Base-by-base conservation (phyloP, 345 rosid species). In the Sisymbrium altissimum region DNA sequence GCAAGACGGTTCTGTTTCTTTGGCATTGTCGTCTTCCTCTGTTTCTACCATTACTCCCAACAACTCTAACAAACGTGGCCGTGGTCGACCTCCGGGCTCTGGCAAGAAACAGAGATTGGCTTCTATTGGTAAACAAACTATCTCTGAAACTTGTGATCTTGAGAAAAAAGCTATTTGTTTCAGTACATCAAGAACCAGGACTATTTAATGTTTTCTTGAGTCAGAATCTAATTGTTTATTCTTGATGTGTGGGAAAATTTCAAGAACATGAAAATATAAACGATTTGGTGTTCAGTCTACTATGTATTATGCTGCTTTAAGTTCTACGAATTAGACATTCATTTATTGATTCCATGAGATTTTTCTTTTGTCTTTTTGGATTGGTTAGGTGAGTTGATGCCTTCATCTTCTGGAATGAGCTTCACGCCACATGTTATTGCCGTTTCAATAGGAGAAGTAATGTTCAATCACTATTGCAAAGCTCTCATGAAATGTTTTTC, bases 1-100 rank as follows among this genome's bases (percentile, higher is more conserved):
- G 43, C 83, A 87, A 17, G 94, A 89, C 56, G 90, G 92, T 68
- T 57, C 84, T 46, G 96, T 86, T 49, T 87, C 97, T 4, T 80
- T 90, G 79, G 98, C 92, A 72, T 81, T 91, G 78, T 86, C 96
- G 1, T 80, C 98, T 12, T 76, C 96, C 35, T 75, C 92, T 79
- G 78, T 90, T 63, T 44, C 81, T 1, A 67, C 69, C 56, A 43
- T 84, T 56, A 58, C 88, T 52, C 83, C 96, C 4, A 70, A 65
- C 55, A 70, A 9, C 30, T 57, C 86, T 27, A 93, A 85, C 76
- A 94, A 87, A 83, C 84, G 97, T 43, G 97, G 97, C 17, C 86
- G 97, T 78, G 99, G 99, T 61, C 83, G 97, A 41, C 98, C 98
- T 30, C 96, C 90, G 0, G 97, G 97, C 45, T 85, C 84, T 17